A percentile compares a stretch with the other conserved stretches of the same genome.
These are phyloP conservation scores for Coccomyxa sp. DNA, from an alignment of 139 green algal species.

Conservation along the genomic window DNA sequence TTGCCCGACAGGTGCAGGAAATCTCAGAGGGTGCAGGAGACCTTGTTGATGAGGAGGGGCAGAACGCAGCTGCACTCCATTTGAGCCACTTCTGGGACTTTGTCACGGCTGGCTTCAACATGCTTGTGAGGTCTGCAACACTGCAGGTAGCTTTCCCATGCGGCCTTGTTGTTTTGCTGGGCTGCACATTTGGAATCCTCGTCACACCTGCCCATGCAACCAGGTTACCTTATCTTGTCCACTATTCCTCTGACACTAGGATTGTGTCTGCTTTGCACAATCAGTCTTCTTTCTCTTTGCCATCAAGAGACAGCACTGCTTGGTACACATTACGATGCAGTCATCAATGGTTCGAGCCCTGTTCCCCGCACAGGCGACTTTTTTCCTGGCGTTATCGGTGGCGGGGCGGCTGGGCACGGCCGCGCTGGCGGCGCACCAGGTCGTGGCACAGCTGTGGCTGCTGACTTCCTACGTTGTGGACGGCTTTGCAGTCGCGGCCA, in stretches of 20 bases:
- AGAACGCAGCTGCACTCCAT: not conserved
- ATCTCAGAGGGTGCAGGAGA: too few relatives aligned
- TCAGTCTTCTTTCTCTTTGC: too few relatives aligned
- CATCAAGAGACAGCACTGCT: not conserved
- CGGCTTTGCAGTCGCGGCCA: constrained; percentile 64
- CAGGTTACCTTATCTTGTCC: too few relatives aligned
- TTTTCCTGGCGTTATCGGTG: constrained; percentile 46
- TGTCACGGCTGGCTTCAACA: constrained; percentile 46
- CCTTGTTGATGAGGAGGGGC: not conserved
- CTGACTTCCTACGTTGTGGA: constrained; percentile 56
- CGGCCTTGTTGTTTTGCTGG: not conserved
- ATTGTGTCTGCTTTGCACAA: too few relatives aligned
- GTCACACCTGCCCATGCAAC: too few relatives aligned
- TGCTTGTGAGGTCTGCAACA: constrained; percentile 49
- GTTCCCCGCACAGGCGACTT: constrained; percentile 28
- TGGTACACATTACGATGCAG: not conserved
- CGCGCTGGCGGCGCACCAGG: constrained; percentile 46
- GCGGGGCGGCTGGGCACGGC: constrained; percentile 43
- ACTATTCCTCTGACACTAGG: too few relatives aligned
- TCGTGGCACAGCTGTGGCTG: constrained; percentile 64
- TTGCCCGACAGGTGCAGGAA: too few relatives aligned
- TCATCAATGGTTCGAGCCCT: not conserved
- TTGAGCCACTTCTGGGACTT: constrained; percentile 3
- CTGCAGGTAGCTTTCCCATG: constrained; percentile 27
- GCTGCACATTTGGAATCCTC: too few relatives aligned